These are phyloP conservation scores for Wallacemonas sp. DNA, from an alignment of 208 protist genomes.

Conservation along the genomic window DNA sequence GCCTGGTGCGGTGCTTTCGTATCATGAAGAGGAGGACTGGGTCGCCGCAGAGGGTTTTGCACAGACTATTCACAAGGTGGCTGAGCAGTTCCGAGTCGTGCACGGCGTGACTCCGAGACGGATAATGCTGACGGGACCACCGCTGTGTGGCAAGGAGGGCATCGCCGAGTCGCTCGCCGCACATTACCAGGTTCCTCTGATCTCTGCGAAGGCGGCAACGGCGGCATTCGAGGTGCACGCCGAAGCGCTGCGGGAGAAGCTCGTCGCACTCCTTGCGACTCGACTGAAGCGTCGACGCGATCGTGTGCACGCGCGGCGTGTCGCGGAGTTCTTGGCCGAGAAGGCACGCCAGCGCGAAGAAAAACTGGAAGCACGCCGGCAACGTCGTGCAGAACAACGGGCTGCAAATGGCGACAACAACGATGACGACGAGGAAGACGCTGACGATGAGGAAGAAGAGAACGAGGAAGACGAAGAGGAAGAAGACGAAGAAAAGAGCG, in stretches of 20 bases:
- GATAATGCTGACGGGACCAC: constrained; percentile 83
- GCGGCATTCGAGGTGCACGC: constrained; percentile 51
- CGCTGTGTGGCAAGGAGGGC: constrained; percentile 58
- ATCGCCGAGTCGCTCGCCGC: constrained; percentile 45
- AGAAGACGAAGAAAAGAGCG: background rate
- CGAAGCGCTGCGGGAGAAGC: constrained; percentile 39
- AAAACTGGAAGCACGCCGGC: constrained; percentile 18
- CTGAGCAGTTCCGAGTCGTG: constrained; percentile 68
- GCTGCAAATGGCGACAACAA: constrained; percentile 16
- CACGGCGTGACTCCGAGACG: constrained; percentile 55
- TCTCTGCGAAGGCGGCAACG: constrained; percentile 50
- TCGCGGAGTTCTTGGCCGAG: constrained; percentile 20
- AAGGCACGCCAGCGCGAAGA: constrained; percentile 22
- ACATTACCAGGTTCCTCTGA: constrained; percentile 60
- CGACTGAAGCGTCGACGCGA: constrained; percentile 61
- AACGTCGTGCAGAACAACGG: constrained; percentile 5
- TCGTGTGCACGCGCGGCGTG: constrained; percentile 38
- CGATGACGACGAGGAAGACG: constrained; percentile 17
- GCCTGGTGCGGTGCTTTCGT: constrained; percentile 44
- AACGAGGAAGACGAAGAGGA: constrained; percentile 21
- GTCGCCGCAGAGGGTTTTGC: constrained; percentile 76
- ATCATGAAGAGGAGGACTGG: constrained; percentile 81
- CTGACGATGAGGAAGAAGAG: constrained; percentile 10
- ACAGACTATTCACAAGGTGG: constrained; percentile 59
- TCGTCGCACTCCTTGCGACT: constrained; percentile 44